These are phyloP conservation scores for Cryptococcus sp. DNA, from an alignment of 1,284 basidiomycete genomes.

Conservation along the genomic window DNA sequence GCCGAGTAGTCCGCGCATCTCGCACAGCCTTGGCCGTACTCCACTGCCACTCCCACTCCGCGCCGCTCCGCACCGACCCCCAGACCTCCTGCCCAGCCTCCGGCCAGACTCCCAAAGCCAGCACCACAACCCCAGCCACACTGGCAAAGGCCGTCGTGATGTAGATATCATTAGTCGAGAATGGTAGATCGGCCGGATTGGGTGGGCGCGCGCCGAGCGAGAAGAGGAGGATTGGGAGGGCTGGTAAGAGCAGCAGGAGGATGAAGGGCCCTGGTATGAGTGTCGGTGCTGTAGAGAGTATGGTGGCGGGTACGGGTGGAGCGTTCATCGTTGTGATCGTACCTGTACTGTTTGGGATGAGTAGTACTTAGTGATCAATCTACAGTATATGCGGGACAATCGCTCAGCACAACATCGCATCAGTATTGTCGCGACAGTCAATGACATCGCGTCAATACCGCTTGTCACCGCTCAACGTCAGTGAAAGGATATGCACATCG, in stretches of 20 bases:
- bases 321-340: neutral
- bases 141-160: constrained; percentile 33
- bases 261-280: constrained; percentile 39
- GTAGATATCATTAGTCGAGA: constrained; percentile 35
- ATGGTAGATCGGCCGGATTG: constrained; percentile 28
- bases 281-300: constrained; percentile 11
- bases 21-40: neutral
- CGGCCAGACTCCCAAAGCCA: constrained; percentile 32
- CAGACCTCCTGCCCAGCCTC: constrained; percentile 24
- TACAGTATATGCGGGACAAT: no score
- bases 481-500: constrained; percentile 1
- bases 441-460: no score
- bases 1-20: neutral
- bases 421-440: no score
- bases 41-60: neutral
- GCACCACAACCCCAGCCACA: constrained; percentile 30
- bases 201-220: constrained; percentile 39
- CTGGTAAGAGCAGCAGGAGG: constrained; percentile 35
- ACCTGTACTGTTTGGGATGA: constrained; percentile 2
- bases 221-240: constrained; percentile 36
- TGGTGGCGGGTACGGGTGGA: constrained; percentile 1
- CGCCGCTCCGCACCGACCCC: constrained; percentile 26
- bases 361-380: no score
- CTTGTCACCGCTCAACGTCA: neutral
- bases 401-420: no score